Conservation (phyloP, 2,329 filamentous ascomycete genomes). For the Colletotrichum abscissum region DNA sequence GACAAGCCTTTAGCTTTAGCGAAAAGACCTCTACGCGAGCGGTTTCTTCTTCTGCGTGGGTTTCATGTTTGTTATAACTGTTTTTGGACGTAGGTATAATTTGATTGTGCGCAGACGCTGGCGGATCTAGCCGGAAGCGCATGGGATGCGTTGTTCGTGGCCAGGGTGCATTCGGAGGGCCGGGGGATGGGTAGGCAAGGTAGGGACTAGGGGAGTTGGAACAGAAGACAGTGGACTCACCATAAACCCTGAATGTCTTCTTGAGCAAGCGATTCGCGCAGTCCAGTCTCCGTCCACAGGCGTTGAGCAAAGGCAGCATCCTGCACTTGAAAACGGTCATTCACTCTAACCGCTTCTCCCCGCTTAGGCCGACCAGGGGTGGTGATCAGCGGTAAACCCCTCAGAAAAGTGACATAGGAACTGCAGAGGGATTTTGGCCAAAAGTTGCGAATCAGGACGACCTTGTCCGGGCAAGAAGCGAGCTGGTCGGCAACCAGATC, state of each 20-base stretch:
- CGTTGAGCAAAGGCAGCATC: constrained; percentile 79
- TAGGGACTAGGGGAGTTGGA: not conserved
- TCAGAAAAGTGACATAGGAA: constrained; percentile 79
- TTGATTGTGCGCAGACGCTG: not conserved
- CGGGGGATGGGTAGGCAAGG: not conserved
- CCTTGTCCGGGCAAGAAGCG: constrained; percentile 65
- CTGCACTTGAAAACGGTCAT: constrained; percentile 87
- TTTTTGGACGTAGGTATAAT: not conserved
- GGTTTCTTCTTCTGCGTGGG: constrained; percentile 13
- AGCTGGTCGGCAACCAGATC: constrained; percentile 71
- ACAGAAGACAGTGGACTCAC: constrained; percentile 47
- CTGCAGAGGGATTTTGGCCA: constrained; percentile 81
- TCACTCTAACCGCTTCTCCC: constrained; percentile 85
- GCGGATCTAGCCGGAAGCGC: constrained; percentile 31
- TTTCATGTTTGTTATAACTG: constrained; percentile 15
- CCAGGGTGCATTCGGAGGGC: constrained; percentile 3
- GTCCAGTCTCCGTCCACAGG: constrained; percentile 81
- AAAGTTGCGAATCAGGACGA: constrained; percentile 79
- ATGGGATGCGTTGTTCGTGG: constrained; percentile 6
- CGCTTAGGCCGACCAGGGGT: constrained; percentile 83
- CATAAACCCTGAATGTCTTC: constrained; percentile 54
- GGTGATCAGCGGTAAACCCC: constrained; percentile 76
- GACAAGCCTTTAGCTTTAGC: not conserved
- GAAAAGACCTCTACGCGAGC: not conserved
- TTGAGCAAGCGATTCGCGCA: constrained; percentile 70